These are phyloP conservation scores for Scedosporium aurantiacum DNA, from an alignment of 2,329 filamentous ascomycete genomes.

Conservation along the genomic window DNA sequence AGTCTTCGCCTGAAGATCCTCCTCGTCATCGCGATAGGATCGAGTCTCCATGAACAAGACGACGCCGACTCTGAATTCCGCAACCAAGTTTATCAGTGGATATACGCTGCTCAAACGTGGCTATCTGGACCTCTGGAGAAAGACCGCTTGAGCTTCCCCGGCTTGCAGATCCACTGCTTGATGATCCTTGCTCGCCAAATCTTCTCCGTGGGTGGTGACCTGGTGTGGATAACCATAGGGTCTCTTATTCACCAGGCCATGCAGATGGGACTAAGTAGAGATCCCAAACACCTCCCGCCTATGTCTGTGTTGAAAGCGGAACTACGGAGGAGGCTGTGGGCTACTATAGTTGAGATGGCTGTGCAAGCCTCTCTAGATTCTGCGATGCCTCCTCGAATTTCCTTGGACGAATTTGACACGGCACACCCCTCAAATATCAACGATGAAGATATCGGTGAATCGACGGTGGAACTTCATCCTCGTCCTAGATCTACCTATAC, in stretches of 20 bases:
- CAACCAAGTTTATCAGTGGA: slow-evolving; percentile 23
- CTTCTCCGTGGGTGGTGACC: slow-evolving; percentile 28
- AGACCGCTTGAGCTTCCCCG: slow-evolving; percentile 17
- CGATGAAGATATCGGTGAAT: slow-evolving; percentile 16
- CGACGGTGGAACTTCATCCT: slow-evolving; percentile 11
- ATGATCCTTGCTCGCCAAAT: slow-evolving; percentile 26
- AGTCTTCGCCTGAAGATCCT: slow-evolving; percentile 23
- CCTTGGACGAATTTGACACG: slow-evolving; percentile 28
- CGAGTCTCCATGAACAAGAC: slow-evolving; percentile 18
- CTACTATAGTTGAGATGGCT: slow-evolving; percentile 28
- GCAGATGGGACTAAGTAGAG: slow-evolving; percentile 33
- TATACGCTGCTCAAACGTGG: slow-evolving; percentile 30
- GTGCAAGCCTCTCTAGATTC: slow-evolving; percentile 27
- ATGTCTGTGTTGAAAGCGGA: slow-evolving; percentile 26
- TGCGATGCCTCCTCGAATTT: slow-evolving; percentile 26
- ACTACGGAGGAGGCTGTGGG: slow-evolving; percentile 30
- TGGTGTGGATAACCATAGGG: slow-evolving; percentile 29
- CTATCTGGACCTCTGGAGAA: slow-evolving; percentile 27
- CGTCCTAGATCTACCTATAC: slow-evolving; percentile 19
- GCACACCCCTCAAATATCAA: slow-evolving; percentile 24
- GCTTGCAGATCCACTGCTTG: slow-evolving; percentile 29
- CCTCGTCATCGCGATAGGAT: slow-evolving; percentile 29
- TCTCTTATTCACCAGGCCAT: slow-evolving; percentile 30
- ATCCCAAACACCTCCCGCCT: slow-evolving; percentile 24
- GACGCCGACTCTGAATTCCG: slow-evolving; percentile 15